Conservation (phyloP, 257 asterid species). For the Nicotiana attenuata region DNA sequence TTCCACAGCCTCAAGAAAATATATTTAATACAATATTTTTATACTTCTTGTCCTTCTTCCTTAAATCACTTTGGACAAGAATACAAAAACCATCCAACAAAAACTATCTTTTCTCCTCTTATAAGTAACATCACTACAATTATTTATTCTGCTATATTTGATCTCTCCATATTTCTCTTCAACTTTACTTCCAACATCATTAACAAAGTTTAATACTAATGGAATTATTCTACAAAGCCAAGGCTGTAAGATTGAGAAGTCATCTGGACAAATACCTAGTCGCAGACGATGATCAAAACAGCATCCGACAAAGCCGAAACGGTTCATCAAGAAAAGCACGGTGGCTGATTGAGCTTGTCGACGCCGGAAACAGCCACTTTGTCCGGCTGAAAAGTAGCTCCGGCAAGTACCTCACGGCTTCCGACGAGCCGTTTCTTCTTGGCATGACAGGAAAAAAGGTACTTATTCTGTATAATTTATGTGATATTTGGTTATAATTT, state of each 20-base stretch:
- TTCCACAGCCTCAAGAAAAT: too few relatives aligned
- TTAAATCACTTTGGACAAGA: background rate
- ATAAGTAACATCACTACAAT: background rate
- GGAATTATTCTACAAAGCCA: slow-evolving; percentile 64
- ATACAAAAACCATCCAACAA: slow-evolving; percentile 20
- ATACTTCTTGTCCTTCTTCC: background rate
- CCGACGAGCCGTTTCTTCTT: slow-evolving; percentile 49
- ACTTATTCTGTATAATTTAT: too few relatives aligned
- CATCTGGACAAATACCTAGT: slow-evolving; percentile 71
- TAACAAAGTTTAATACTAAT: slow-evolving; percentile 13
- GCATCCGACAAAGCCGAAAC: slow-evolving; percentile 65
- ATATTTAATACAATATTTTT: background rate
- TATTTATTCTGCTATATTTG: background rate
- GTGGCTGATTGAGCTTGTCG: slow-evolving; percentile 81
- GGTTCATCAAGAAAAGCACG: slow-evolving; percentile 55
- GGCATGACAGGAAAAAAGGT: slow-evolving; percentile 87
- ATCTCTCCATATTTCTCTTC: background rate
- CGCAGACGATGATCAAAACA: slow-evolving; percentile 69
- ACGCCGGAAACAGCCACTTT: slow-evolving; percentile 27
- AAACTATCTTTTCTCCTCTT: slow-evolving; percentile 11
- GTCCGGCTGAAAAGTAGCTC: slow-evolving; percentile 71
- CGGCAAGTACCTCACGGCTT: slow-evolving; percentile 62
- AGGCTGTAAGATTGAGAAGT: slow-evolving; percentile 58
- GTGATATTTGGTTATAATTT: too few relatives aligned
- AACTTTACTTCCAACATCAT: background rate